Evolutionary conservation across 805 yeast species (phyloP).

Genomic region (Wickerhamiella hasegawae): DNA sequence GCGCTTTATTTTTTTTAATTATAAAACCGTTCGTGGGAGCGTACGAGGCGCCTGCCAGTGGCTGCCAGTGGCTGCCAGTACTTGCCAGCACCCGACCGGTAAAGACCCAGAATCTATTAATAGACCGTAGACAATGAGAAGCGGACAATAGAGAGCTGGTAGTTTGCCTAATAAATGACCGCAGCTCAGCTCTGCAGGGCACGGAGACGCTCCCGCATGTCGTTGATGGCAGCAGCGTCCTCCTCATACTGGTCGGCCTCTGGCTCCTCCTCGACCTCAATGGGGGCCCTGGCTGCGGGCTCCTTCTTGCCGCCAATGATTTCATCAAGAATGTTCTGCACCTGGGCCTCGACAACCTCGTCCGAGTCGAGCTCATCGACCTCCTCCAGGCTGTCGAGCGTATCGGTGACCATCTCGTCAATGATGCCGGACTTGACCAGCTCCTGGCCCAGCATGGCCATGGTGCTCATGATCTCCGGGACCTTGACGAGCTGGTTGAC

Average conservation of each 20-base stretch:
- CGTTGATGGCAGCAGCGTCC: conserved; percentile 58
- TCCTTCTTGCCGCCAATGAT: conserved; percentile 48
- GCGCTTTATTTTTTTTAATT: no score
- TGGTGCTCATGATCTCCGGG: conserved; percentile 67
- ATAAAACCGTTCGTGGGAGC: no score
- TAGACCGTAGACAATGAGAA: no score
- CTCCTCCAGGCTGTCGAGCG: conserved; percentile 53
- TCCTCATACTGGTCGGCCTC: conserved; percentile 34
- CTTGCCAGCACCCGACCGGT: no score
- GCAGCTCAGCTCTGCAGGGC: conserved; percentile 51
- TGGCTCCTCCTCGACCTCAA: conserved; percentile 13
- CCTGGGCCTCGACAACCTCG: conserved; percentile 24
- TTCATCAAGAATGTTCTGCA: conserved; percentile 24
- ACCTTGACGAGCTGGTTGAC: conserved; percentile 62
- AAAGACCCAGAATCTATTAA: no score
- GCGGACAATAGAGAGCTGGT: no score
- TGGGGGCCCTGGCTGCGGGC: conserved; percentile 20
- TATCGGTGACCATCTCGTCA: conserved; percentile 90
- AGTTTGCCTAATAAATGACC: no score
- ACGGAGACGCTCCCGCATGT: conserved; percentile 76
- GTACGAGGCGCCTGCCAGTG: no score
- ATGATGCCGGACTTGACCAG: conserved; percentile 53
- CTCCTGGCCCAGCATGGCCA: conserved; percentile 77
- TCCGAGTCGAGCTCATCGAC: conserved; percentile 36
- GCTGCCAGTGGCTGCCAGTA: no score